A percentile compares a stretch with the other conserved stretches of the same genome.
Conservation (phyloP, 371 early-diverging fungal species). For the Syncephalastrum contaminatum region DNA sequence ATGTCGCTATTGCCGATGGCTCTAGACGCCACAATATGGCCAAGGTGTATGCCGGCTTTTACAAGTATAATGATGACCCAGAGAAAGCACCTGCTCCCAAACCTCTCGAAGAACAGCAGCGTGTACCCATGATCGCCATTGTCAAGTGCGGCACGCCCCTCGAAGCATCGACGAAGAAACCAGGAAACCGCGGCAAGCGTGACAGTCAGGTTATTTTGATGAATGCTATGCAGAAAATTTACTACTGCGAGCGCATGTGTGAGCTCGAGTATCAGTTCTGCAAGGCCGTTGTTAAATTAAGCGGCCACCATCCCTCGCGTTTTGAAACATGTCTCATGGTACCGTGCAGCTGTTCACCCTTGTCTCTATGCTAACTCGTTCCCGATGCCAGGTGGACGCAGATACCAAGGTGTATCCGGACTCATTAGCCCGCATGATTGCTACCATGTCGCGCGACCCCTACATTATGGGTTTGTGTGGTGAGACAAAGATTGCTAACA, state of each 20-base stretch:
- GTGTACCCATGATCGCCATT: slow-evolving; percentile 67
- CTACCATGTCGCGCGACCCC: slow-evolving; percentile 77
- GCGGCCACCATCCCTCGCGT: slow-evolving; percentile 78
- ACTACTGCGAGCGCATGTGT: slow-evolving; percentile 94
- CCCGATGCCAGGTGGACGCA: slow-evolving; percentile 74
- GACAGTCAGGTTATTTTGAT: slow-evolving; percentile 80
- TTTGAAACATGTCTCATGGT: slow-evolving; percentile 95
- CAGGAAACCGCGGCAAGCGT: slow-evolving; percentile 56
- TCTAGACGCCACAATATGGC: slow-evolving; percentile 88
- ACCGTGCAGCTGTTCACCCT: neutral
- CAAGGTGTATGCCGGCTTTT: slow-evolving; percentile 81
- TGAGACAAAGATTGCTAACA: slow-evolving; percentile 88
- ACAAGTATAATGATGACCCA: slow-evolving; percentile 53
- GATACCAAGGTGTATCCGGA: slow-evolving; percentile 91
- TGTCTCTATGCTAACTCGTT: neutral
- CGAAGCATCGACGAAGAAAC: slow-evolving; percentile 56
- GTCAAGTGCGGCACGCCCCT: slow-evolving; percentile 82
- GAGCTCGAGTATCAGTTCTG: slow-evolving; percentile 95
- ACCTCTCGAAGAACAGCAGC: slow-evolving; percentile 46
- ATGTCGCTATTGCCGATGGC: slow-evolving; percentile 89
- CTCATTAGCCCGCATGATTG: slow-evolving; percentile 77
- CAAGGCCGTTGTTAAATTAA: slow-evolving; percentile 81
- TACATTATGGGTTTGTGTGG: slow-evolving; percentile 85
- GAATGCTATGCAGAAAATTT: slow-evolving; percentile 88
- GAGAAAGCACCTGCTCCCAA: slow-evolving; percentile 26